Conservation (phyloP, 148 eudicot species). For the Fagopyrum tataricum region DNA sequence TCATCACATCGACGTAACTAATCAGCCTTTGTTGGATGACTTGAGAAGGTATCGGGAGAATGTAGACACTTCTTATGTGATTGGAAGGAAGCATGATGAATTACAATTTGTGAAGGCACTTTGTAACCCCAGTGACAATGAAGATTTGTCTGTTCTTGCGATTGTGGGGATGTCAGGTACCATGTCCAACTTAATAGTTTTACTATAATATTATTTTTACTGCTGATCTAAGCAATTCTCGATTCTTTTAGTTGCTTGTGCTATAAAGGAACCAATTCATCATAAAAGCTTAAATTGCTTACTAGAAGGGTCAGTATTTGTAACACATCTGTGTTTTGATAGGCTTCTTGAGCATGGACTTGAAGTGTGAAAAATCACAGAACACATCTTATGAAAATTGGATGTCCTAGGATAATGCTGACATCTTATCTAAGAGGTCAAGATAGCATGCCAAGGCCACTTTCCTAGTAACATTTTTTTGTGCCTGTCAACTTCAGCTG, state of each 20-base stretch:
- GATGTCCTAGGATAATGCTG: not conserved
- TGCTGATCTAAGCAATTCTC: not conserved
- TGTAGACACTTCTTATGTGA: not conserved
- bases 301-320: not conserved
- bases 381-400: not conserved
- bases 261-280: not conserved
- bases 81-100: not conserved
- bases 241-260: constrained; percentile 4
- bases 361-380: not conserved
- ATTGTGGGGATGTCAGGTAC: constrained; percentile 7
- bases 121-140: not conserved
- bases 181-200: not conserved
- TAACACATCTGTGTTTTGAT: not conserved
- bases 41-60: constrained; percentile 2
- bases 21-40: not conserved
- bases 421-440: not conserved
- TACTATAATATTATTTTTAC: not conserved
- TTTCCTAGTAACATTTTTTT: not conserved
- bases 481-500: not conserved
- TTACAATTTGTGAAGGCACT: not conserved
- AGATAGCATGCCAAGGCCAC: not conserved
- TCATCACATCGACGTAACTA: not conserved
- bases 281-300: not conserved
- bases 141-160: not conserved
- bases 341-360: not conserved